phyloP scores from a whole-genome alignment of 2,329 filamentous ascomycete genomes.

The Geoglossum cookeanum region DNA sequence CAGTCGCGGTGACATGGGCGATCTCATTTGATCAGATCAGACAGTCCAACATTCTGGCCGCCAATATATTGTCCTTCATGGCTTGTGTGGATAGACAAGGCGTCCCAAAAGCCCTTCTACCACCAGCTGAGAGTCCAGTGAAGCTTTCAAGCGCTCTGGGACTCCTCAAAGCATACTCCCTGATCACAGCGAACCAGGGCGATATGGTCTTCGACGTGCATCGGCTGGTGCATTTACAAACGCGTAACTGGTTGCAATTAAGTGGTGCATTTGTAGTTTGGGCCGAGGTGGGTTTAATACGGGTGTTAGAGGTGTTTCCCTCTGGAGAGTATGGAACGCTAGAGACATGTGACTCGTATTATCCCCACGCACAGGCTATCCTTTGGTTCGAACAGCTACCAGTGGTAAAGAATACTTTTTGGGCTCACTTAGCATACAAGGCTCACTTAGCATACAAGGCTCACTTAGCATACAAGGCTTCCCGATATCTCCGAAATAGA shows the following conservation, averaged over 20 bases:
- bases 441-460: too few relatives aligned
- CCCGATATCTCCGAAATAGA: too few relatives aligned
- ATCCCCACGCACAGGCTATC: too few relatives aligned
- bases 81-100: constrained; percentile 10
- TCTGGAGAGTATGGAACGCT: neutral
- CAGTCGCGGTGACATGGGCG: constrained; percentile 9
- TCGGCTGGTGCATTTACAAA: constrained; percentile 7
- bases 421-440: too few relatives aligned
- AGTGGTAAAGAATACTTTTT: too few relatives aligned
- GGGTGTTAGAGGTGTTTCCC: neutral
- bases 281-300: neutral
- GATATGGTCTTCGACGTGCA: constrained; percentile 9
- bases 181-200: constrained; percentile 7
- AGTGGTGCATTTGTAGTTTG: neutral
- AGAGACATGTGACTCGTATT: too few relatives aligned
- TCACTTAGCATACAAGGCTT: too few relatives aligned
- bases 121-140: neutral
- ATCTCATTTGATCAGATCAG: constrained; percentile 9
- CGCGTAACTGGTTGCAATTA: constrained; percentile 1
- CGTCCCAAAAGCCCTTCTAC: constrained; percentile 9
- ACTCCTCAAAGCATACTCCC: constrained; percentile 11
- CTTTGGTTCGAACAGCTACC: too few relatives aligned
- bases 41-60: neutral
- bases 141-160: constrained; percentile 6
- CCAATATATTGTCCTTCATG: constrained; percentile 8